phyloP scores from a whole-genome alignment of 2,329 filamentous ascomycete species.

The Ophiocordyceps australis region DNA sequence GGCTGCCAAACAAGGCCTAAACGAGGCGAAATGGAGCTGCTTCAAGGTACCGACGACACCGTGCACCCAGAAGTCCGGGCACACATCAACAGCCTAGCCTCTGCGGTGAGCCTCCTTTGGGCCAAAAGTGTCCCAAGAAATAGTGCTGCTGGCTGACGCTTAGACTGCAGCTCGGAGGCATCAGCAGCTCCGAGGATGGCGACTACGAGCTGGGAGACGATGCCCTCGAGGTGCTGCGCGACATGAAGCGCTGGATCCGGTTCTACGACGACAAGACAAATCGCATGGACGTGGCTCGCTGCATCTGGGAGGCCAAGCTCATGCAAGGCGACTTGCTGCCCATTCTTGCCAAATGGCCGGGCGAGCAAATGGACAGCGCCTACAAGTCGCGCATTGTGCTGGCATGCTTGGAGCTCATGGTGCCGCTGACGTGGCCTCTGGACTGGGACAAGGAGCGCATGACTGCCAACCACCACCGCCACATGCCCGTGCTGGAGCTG shows the following conservation, averaged over 20 bases:
- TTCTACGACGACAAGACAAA: constrained; percentile 89
- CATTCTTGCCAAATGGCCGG: constrained; percentile 70
- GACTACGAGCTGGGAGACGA: constrained; percentile 85
- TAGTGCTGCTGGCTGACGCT: constrained; percentile 4
- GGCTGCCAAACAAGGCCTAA: no score
- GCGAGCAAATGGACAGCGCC: constrained; percentile 52
- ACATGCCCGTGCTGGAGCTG: constrained; percentile 76
- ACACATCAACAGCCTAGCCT: constrained; percentile 83
- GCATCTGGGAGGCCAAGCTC: constrained; percentile 81
- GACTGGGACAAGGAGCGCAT: constrained; percentile 63
- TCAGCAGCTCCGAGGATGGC: constrained; percentile 60
- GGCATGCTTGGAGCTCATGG: constrained; percentile 76
- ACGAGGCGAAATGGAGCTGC: constrained; percentile 28
- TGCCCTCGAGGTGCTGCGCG: constrained; percentile 75
- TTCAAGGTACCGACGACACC: constrained; percentile 33
- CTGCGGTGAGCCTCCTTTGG: constrained; percentile 47
- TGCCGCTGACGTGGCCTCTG: constrained; percentile 87
- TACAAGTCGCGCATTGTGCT: constrained; percentile 65
- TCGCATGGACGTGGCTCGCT: constrained; percentile 86
- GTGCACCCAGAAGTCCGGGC: constrained; percentile 88
- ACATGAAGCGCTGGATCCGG: constrained; percentile 88
- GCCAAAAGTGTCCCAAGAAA: no score
- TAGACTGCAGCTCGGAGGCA: constrained; percentile 55
- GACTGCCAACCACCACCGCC: constrained; percentile 83
- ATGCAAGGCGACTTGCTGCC: constrained; percentile 77